Evolutionary conservation across 345 rosid species (phyloP).

Genomic region (Corchorus olitorius): DNA sequence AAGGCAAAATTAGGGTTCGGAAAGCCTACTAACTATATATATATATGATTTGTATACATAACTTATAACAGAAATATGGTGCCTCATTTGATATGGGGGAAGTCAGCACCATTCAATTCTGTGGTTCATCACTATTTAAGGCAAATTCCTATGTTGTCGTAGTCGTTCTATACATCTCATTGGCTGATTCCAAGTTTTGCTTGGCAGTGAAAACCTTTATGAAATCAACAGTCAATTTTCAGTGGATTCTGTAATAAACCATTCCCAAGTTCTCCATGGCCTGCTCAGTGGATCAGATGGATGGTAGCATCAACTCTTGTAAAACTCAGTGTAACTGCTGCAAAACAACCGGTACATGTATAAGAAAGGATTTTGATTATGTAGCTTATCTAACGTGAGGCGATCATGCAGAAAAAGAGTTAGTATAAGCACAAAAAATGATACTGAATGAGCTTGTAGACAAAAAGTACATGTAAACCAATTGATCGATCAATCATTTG

Average conservation of each 20-base stretch:
- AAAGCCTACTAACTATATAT: constrained; percentile 19
- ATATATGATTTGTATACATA: constrained; percentile 24
- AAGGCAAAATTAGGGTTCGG: constrained; percentile 8
- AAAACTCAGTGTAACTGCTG: constrained; percentile 41
- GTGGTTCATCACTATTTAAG: constrained; percentile 21
- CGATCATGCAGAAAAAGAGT: neutral
- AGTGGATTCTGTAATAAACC: neutral
- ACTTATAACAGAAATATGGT: constrained; percentile 28
- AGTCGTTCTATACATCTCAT: constrained; percentile 25
- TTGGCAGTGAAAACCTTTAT: neutral
- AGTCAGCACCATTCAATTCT: constrained; percentile 25
- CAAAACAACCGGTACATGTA: constrained; percentile 16
- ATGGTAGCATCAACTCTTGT: constrained; percentile 4
- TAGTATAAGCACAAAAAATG: neutral
- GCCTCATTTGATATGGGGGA: constrained; percentile 22
- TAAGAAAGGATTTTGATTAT: neutral
- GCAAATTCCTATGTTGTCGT: constrained; percentile 12
- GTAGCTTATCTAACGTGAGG: neutral
- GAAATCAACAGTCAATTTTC: constrained; percentile 16
- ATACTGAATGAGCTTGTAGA: neutral
- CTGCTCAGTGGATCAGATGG: constrained; percentile 14
- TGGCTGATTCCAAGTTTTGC: constrained; percentile 7
- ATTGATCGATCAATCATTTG: neutral
- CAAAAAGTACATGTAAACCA: neutral
- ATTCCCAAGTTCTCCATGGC: constrained; percentile 17